Evolutionary conservation across 495 filamentous ascomycete species (phyloP).

Genomic region (Paragyromitra xinjiangensis): DNA sequence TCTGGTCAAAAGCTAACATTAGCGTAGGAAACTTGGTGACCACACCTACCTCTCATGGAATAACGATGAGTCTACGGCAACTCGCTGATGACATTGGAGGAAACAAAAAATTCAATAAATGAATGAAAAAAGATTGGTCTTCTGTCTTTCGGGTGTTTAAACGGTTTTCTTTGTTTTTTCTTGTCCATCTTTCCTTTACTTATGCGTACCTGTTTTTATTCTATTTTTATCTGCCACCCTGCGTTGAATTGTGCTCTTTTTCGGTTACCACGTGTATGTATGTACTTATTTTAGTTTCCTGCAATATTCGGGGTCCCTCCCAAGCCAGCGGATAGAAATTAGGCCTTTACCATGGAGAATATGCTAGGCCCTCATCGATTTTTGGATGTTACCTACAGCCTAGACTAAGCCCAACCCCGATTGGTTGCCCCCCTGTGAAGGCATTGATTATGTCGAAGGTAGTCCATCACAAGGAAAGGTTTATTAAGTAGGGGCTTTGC

Average conservation of each 20-base stretch:
- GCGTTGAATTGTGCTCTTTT: slow-evolving; percentile 3
- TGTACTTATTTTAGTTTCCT: slow-evolving; percentile 18
- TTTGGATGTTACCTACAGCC: too few relatives aligned
- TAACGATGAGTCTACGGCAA: slow-evolving; percentile 68
- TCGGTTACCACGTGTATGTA: not conserved
- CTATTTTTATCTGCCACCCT: not conserved
- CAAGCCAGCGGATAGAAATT: not conserved
- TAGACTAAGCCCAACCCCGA: too few relatives aligned
- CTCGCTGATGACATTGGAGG: slow-evolving; percentile 4
- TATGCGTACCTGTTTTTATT: slow-evolving; percentile 10
- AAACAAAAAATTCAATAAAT: not conserved
- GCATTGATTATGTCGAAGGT: too few relatives aligned
- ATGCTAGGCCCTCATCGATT: not conserved
- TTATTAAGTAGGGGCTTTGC: too few relatives aligned
- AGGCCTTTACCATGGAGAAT: not conserved
- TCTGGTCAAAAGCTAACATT: slow-evolving; percentile 29
- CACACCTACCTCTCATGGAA: slow-evolving; percentile 98
- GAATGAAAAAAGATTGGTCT: not conserved
- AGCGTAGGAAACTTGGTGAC: slow-evolving; percentile 87
- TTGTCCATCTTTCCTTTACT: slow-evolving; percentile 3
- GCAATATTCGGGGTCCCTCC: not conserved
- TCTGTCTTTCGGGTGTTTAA: slow-evolving; percentile 31
- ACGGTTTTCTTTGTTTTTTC: slow-evolving; percentile 16
- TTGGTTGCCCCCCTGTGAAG: too few relatives aligned
- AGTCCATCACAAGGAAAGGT: too few relatives aligned